phyloP scores from a whole-genome alignment of 169 alveolate species.

The Cryptosporidium tyzzeri region DNA sequence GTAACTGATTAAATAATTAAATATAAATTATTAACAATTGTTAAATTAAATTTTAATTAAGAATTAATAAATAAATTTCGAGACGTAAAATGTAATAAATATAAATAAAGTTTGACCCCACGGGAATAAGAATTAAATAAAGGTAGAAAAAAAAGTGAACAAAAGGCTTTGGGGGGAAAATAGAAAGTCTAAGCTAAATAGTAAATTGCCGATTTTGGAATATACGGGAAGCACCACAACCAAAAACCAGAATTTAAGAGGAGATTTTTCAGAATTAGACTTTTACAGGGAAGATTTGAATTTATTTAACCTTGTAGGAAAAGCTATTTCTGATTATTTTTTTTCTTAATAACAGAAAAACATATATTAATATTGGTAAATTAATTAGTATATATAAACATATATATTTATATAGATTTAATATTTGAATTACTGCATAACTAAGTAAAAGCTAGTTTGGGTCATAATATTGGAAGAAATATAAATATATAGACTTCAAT shows the following conservation, averaged over 20 bases:
- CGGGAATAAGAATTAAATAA: neutral
- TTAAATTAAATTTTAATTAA: neutral
- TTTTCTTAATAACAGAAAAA: neutral
- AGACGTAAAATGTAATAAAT: conserved; percentile 8
- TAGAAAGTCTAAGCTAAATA: neutral
- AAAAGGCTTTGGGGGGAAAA: neutral
- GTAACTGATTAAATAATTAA: neutral
- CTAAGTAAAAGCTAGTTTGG: neutral
- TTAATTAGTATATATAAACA: too few species aligned
- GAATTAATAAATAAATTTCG: neutral
- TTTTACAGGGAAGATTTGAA: neutral
- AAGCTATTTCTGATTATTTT: neutral
- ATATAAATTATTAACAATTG: too few species aligned
- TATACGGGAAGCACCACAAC: neutral
- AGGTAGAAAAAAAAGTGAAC: neutral
- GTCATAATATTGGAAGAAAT: too few species aligned
- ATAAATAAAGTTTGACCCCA: neutral
- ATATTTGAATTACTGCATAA: too few species aligned
- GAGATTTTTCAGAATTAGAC: neutral
- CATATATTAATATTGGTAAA: neutral
- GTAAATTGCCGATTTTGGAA: neutral
- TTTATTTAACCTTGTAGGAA: neutral
- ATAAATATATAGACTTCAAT: neutral
- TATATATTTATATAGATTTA: too few species aligned
- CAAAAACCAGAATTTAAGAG: neutral